These are phyloP conservation scores for Amaranthus palmeri DNA, from an alignment of 148 eudicot genomes.

Conservation along the genomic window DNA sequence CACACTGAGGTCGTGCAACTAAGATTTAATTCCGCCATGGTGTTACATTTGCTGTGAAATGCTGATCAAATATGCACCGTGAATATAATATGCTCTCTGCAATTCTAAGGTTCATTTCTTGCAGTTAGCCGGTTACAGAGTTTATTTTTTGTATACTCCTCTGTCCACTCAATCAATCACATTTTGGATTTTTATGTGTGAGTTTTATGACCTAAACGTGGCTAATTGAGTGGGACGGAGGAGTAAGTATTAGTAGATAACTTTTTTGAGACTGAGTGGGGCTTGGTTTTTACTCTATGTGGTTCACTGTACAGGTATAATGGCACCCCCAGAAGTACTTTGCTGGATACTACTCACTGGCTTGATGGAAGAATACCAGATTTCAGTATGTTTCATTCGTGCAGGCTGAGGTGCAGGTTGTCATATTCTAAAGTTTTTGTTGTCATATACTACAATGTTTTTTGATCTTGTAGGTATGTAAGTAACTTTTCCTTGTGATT, in stretches of 20 bases:
- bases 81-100: neutral
- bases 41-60: too few species aligned
- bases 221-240: too few species aligned
- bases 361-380: neutral
- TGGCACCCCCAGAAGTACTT: neutral
- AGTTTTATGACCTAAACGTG: too few species aligned
- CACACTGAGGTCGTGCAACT: too few species aligned
- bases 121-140: neutral
- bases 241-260: neutral
- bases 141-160: neutral
- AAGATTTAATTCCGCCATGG: too few species aligned
- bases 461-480: neutral
- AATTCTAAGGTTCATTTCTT: slow-evolving; percentile 7
- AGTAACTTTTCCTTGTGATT: neutral
- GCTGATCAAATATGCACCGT: neutral
- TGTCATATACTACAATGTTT: neutral
- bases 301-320: neutral
- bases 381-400: neutral
- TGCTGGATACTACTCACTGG: neutral
- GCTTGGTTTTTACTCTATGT: neutral
- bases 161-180: too few species aligned
- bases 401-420: neutral
- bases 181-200: too few species aligned
- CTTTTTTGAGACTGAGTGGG: neutral
- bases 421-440: neutral